A percentile compares a stretch with the other conserved stretches of the same genome.
Evolutionary conservation across 495 filamentous ascomycete genomes (phyloP).

Genomic region (Penicillium pulvis): DNA sequence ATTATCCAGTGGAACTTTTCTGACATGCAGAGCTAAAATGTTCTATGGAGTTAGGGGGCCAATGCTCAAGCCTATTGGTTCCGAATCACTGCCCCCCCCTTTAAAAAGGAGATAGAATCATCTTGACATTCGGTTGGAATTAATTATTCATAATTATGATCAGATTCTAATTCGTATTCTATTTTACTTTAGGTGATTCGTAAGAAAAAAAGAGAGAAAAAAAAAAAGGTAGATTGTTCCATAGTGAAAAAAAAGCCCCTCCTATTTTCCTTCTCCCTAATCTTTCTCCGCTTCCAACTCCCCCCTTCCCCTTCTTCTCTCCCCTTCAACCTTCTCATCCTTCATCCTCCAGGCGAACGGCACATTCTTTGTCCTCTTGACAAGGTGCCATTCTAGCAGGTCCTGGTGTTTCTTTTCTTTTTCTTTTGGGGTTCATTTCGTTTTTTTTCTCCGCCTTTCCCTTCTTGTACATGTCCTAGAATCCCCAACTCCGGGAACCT

Average conservation of each 20-base stretch:
- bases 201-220: background rate
- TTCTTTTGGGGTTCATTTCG: slow-evolving; percentile 30
- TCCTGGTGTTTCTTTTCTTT: slow-evolving; percentile 21
- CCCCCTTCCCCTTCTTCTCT: slow-evolving; percentile 16
- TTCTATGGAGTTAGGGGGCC: slow-evolving; percentile 1
- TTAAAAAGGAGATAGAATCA: background rate
- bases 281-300: slow-evolving; percentile 7
- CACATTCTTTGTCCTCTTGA: slow-evolving; percentile 27
- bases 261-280: slow-evolving; percentile 1
- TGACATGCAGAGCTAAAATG: slow-evolving; percentile 4
- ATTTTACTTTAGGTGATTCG: background rate
- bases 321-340: slow-evolving; percentile 19
- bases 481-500: slow-evolving; percentile 19
- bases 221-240: background rate
- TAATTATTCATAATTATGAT: too few relatives aligned
- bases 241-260: slow-evolving; percentile 2
- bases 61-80: slow-evolving; percentile 1
- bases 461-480: slow-evolving; percentile 42
- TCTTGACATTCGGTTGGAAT: too few relatives aligned
- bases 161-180: too few relatives aligned
- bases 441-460: slow-evolving; percentile 28
- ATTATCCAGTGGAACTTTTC: background rate
- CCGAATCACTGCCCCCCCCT: background rate
- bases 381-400: slow-evolving; percentile 4
- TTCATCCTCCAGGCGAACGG: slow-evolving; percentile 26